A percentile compares a stretch with the other conserved stretches of the same genome.
These are phyloP conservation scores for Hypoxylon fuscum DNA, from an alignment of 495 filamentous ascomycete genomes.

Conservation along the genomic window DNA sequence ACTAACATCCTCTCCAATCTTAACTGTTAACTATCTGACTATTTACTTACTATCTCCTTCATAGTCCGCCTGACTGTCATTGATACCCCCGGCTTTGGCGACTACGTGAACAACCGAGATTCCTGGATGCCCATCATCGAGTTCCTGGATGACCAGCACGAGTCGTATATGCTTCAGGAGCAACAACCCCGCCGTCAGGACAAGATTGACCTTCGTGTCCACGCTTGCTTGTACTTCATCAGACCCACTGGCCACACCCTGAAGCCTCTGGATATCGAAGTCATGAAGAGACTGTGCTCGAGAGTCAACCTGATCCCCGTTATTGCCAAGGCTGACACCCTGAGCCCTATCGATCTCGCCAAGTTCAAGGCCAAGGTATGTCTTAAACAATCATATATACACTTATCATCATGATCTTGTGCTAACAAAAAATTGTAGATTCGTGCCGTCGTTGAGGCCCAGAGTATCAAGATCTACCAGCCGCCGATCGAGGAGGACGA, in stretches of 20 bases:
- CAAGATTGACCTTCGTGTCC: slow-evolving; percentile 99
- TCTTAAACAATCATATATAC: slow-evolving; percentile 6
- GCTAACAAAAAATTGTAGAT: slow-evolving; percentile 68
- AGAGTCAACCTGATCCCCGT: slow-evolving; percentile 98
- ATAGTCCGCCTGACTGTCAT: slow-evolving; percentile 97
- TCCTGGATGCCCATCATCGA: slow-evolving; percentile 99
- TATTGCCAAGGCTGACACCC: slow-evolving; percentile 96
- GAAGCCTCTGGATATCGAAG: slow-evolving; percentile 98
- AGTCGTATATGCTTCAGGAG: slow-evolving; percentile 99
- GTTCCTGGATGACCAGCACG: slow-evolving; percentile 99
- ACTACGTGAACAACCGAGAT: slow-evolving; percentile 99
- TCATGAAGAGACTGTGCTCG: slow-evolving; percentile 98
- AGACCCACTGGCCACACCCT: slow-evolving; percentile 96
- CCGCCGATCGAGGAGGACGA: slow-evolving; percentile 98
- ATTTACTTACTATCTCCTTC: slow-evolving; percentile 27
- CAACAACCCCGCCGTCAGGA: slow-evolving; percentile 96
- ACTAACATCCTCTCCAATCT: slow-evolving; percentile 31
- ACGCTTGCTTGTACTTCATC: slow-evolving; percentile 99
- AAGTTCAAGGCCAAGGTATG: slow-evolving; percentile 92
- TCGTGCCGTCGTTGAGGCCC: slow-evolving; percentile 92
- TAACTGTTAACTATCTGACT: not conserved
- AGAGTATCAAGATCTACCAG: slow-evolving; percentile 99
- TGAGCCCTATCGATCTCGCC: slow-evolving; percentile 89
- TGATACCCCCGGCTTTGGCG: slow-evolving; percentile 97
- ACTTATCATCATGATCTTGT: slow-evolving; percentile 4